Base-by-base conservation (phyloP, 768 basidiomycete species). In the Panaeolus cyanescens region DNA sequence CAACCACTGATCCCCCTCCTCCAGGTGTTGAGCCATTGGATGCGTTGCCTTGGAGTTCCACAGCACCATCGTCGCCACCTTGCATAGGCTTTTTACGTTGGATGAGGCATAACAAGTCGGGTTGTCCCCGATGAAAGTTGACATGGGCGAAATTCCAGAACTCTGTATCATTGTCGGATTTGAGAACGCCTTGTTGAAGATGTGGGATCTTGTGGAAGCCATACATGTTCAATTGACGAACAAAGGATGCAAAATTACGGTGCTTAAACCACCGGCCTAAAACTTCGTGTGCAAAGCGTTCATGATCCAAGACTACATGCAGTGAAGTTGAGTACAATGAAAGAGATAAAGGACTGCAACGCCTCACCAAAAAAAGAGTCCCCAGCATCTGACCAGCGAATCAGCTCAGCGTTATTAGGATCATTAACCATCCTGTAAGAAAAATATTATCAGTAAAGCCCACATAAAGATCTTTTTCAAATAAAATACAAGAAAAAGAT, bases 241-340 rank as follows among this genome's bases (percentile, higher is more conserved):
- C 94, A 67, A 97, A 97, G 32, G 90, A 92, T 60, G 86, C 85
- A 75, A 97, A 99, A 73, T 96, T 97, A 62, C 91, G 88, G 77
- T 99, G 97, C 73, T 99, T 99, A 87, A 98, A 99, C 88, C 91
- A 99, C 40, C 88, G 85, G 3, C 93, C 93, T 6, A 99, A 85
- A 32, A 97, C 86, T 74, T 96, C 91, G 36, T 87, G 86, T 2
- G 93, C 91, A 71, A 99, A 93, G 30, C 88, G 88, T 72, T 96
- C 94, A 67, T 93, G 91, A 74, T 96, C 93, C 34, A 93, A 86
- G 30, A 99, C 96, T 97, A 68, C 17, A 5, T 33, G 8, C 13
- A 22, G 34, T 12, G n/a, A 4, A 54, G 34, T 33, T 28, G 57
- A n/a, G n/a, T n/a, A 34, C 17, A 50, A 37, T 32, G 32, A 33